Evolutionary conservation across 495 filamentous ascomycete species (phyloP).

Genomic region (Talaromyces thailandensis): DNA sequence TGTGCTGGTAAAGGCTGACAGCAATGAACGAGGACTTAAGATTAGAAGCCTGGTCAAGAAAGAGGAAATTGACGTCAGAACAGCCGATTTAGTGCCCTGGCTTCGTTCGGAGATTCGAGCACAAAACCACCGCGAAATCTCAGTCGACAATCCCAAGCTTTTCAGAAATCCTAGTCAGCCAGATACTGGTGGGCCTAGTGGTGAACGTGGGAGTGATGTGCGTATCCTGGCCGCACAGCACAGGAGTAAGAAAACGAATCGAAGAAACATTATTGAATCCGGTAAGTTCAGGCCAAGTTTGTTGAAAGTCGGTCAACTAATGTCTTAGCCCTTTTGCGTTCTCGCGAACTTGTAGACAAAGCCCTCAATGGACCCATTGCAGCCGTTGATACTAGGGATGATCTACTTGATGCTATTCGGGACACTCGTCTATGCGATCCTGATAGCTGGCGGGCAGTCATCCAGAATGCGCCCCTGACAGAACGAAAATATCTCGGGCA

Average conservation of each 20-base stretch:
- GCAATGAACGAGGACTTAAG: conserved; percentile 59
- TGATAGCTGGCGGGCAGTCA: conserved; percentile 78
- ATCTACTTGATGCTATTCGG: conserved; percentile 70
- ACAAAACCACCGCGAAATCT: conserved; percentile 53
- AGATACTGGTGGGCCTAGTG: conserved; percentile 20
- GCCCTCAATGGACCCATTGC: conserved; percentile 70
- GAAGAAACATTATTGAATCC: conserved; percentile 74
- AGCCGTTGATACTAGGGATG: conserved; percentile 82
- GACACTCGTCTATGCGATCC: conserved; percentile 68
- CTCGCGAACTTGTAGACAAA: conserved; percentile 52
- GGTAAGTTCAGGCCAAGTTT: conserved; percentile 21
- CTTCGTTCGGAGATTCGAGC: conserved; percentile 78
- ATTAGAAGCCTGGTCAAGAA: conserved; percentile 64
- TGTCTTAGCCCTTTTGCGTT: conserved; percentile 47
- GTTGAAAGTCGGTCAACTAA: background rate
- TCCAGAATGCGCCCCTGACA: conserved; percentile 64
- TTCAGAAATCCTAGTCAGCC: conserved; percentile 28
- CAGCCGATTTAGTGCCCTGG: conserved; percentile 67
- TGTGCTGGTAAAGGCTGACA: conserved; percentile 75
- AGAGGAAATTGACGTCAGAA: conserved; percentile 74
- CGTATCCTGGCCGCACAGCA: conserved; percentile 72
- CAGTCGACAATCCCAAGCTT: conserved; percentile 31
- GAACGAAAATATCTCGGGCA: conserved; percentile 85
- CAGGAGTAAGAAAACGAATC: conserved; percentile 83
- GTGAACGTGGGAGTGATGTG: conserved; percentile 60